Percentiles rank a stretch among this genome's conserved stretches.
These are phyloP conservation scores for Phytophthora vignae DNA, from an alignment of 352 stramenopile species.

Conservation along the genomic window DNA sequence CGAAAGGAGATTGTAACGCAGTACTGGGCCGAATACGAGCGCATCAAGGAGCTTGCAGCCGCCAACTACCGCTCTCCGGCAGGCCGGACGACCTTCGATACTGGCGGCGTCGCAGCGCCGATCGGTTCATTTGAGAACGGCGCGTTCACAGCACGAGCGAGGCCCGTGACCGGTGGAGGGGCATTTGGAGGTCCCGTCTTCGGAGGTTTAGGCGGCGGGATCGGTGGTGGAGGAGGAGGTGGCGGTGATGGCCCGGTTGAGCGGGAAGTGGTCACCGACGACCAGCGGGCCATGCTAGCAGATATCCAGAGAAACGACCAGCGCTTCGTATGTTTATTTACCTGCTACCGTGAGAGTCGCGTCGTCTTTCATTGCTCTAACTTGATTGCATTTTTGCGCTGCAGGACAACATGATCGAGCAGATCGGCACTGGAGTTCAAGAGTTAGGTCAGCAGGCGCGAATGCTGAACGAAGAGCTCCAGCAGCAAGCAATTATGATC, in stretches of 20 bases:
- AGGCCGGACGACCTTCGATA: conserved; percentile 54
- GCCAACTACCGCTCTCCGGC: conserved; percentile 64
- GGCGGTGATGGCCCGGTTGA: conserved; percentile 34
- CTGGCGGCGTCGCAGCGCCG: conserved; percentile 46
- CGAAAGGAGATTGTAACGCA: conserved; percentile 84
- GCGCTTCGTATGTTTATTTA: conserved; percentile 72
- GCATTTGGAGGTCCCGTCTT: conserved; percentile 33
- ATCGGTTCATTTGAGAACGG: conserved; percentile 77
- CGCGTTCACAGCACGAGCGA: conserved; percentile 51
- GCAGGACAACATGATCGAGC: conserved; percentile 88
- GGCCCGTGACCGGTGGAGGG: conserved; percentile 18
- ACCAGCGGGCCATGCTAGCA: conserved; percentile 70
- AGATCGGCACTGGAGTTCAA: conserved; percentile 84
- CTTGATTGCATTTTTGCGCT: conserved; percentile 3
- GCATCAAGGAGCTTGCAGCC: conserved; percentile 80
- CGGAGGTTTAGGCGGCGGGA: conserved; percentile 38
- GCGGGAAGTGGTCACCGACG: conserved; percentile 65
- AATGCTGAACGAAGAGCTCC: conserved; percentile 84
- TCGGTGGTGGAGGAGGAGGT: conserved; percentile 34
- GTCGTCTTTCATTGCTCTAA: neutral
- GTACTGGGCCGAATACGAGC: conserved; percentile 79
- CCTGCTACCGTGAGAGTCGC: neutral
- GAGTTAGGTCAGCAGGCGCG: conserved; percentile 79
- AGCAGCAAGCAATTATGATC: conserved; percentile 91
- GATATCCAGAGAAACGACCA: conserved; percentile 88